Evolutionary conservation across 2,329 filamentous ascomycete species (phyloP).

Genomic region (Trichoderma koningiopsis): DNA sequence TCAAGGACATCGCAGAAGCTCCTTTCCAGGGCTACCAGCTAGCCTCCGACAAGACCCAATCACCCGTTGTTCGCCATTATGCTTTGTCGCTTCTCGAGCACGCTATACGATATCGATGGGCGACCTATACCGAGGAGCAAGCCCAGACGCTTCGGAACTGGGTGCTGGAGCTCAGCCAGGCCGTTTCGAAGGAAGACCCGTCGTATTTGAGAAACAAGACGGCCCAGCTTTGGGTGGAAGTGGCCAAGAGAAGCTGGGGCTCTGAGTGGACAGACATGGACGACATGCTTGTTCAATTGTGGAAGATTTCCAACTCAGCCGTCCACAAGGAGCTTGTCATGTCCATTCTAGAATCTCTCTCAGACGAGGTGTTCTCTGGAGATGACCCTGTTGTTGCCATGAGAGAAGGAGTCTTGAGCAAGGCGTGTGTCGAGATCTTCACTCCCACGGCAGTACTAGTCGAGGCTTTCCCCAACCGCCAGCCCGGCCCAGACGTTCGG

Average conservation of each 20-base stretch:
- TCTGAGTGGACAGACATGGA: conserved; percentile 96
- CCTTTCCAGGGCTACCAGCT: conserved; percentile 83
- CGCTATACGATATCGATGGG: conserved; percentile 83
- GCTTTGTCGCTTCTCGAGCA: conserved; percentile 90
- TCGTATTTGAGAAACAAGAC: conserved; percentile 89
- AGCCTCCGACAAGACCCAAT: conserved; percentile 72
- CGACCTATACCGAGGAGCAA: conserved; percentile 70
- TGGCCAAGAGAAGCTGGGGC: conserved; percentile 93
- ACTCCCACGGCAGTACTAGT: conserved; percentile 75
- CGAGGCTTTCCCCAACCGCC: conserved; percentile 74
- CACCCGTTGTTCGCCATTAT: conserved; percentile 86
- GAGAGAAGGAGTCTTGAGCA: conserved; percentile 80
- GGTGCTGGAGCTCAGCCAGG: conserved; percentile 76
- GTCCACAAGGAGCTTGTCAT: conserved; percentile 83
- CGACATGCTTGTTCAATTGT: conserved; percentile 74
- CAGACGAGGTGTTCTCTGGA: conserved; percentile 89
- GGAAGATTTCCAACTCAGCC: conserved; percentile 67
- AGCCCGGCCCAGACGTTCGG: conserved; percentile 68
- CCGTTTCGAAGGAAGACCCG: conserved; percentile 71
- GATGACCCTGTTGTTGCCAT: conserved; percentile 86
- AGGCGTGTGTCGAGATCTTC: conserved; percentile 91
- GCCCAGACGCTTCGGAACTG: conserved; percentile 70
- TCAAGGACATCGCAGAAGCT: conserved; percentile 78
- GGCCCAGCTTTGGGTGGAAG: conserved; percentile 90
- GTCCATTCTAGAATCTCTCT: conserved; percentile 84